Evolutionary conservation across 164 flowering plant genomes (phyloP).

Genomic region (Vitis amurensis): DNA sequence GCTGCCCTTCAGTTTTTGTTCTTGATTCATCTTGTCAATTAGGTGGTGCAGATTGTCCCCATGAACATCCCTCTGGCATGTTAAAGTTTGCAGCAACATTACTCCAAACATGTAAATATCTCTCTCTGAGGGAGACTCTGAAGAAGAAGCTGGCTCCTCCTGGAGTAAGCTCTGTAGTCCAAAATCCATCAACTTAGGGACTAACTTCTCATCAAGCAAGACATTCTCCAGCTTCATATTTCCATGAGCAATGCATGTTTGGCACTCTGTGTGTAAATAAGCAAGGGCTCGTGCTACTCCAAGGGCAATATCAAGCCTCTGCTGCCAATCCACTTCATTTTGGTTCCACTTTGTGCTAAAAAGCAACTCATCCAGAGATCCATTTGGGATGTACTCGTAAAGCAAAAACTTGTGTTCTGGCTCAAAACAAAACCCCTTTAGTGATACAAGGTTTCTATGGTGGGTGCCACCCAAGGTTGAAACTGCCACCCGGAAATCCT

Average conservation of each 20-base stretch:
- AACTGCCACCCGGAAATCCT: constrained; percentile 43
- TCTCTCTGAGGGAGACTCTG: constrained; percentile 42
- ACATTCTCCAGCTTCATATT: constrained; percentile 53
- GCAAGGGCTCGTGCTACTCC: constrained; percentile 53
- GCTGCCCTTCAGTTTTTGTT: constrained; percentile 11
- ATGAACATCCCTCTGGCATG: constrained; percentile 25
- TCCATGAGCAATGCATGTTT: constrained; percentile 48
- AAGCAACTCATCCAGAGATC: constrained; percentile 50
- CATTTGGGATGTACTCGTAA: constrained; percentile 44
- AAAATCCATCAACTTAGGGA: constrained; percentile 48
- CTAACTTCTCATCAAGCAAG: constrained; percentile 51
- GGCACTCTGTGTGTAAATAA: constrained; percentile 55
- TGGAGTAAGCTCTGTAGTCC: constrained; percentile 33
- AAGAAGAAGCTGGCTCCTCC: constrained; percentile 31
- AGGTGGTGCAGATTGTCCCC: constrained; percentile 21
- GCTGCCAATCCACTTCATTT: constrained; percentile 28
- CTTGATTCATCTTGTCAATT: constrained; percentile 13
- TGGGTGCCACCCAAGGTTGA: constrained; percentile 50
- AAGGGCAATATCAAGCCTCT: constrained; percentile 43
- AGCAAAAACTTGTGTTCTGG: constrained; percentile 31
- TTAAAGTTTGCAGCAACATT: constrained; percentile 41
- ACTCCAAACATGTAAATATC: constrained; percentile 52
- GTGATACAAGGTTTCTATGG: constrained; percentile 46
- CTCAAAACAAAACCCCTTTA: constrained; percentile 60
- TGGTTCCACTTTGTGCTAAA: constrained; percentile 14